phyloP scores from a whole-genome alignment of 257 asterid genomes.

The Ilex asprella region DNA sequence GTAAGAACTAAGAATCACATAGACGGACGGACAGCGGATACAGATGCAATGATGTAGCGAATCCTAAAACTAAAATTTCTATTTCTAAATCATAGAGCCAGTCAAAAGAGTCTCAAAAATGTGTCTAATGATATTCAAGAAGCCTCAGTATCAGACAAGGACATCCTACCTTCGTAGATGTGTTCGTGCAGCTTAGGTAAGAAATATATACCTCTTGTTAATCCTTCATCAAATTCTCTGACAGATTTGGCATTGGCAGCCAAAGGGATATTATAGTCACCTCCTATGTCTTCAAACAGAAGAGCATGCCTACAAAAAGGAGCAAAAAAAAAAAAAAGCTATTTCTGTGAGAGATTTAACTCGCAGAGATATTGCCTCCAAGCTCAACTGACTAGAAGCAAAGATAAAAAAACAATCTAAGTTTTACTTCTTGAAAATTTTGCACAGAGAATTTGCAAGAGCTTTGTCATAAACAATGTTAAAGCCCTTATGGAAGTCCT shows the following conservation, averaged over 20 bases:
- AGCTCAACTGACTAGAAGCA: constrained; percentile 12
- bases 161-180: no score
- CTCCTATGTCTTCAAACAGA: constrained; percentile 81
- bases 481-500: constrained; percentile 93
- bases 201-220: constrained; percentile 67
- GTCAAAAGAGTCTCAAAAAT: no score
- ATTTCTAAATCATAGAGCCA: no score
- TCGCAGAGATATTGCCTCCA: neutral
- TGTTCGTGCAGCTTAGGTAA: constrained; percentile 12
- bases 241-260: constrained; percentile 78
- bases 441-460: constrained; percentile 73
- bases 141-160: no score
- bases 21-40: no score
- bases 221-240: constrained; percentile 86
- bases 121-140: no score
- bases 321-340: neutral
- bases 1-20: no score
- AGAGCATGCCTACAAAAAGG: constrained; percentile 66
- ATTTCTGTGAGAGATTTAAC: constrained; percentile 9
- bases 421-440: constrained; percentile 62
- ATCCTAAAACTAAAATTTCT: no score
- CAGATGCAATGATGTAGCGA: no score
- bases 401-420: constrained; percentile 6
- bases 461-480: constrained; percentile 86
- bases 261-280: constrained; percentile 71